phyloP scores from a whole-genome alignment of 1,284 basidiomycete species.

The Clitocybe nebularis region DNA sequence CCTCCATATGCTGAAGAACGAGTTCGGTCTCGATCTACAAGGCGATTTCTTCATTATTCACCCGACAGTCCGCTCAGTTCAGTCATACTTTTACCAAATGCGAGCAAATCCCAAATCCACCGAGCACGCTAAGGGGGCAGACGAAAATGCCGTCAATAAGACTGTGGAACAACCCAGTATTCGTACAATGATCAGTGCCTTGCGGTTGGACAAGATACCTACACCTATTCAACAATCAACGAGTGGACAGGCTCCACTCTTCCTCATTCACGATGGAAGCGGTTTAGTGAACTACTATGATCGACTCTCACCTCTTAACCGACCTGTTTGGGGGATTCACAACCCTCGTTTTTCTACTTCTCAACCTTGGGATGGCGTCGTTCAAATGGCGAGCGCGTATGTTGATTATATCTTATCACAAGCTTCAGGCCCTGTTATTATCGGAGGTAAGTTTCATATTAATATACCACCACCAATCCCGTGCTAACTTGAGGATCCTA shows the following conservation, averaged over 20 bases:
- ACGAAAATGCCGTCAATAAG: background rate
- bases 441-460: conserved; percentile 59
- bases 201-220: conserved; percentile 27
- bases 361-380: conserved; percentile 41
- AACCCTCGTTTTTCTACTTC: conserved; percentile 49
- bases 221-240: conserved; percentile 36
- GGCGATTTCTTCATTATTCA: conserved; percentile 33
- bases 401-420: conserved; percentile 33
- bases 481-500: background rate
- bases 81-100: conserved; percentile 25
- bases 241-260: conserved; percentile 36
- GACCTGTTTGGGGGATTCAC: conserved; percentile 55
- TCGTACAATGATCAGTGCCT: conserved; percentile 13
- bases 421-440: conserved; percentile 34
- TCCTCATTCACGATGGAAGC: conserved; percentile 71
- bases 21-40: conserved; percentile 37
- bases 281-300: conserved; percentile 53
- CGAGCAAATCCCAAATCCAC: background rate
- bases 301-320: conserved; percentile 41
- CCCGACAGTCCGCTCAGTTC: conserved; percentile 30
- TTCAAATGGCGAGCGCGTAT: conserved; percentile 54
- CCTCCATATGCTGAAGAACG: conserved; percentile 39
- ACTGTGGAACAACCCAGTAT: conserved; percentile 7
- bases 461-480: background rate
- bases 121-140: background rate